phyloP scores from a whole-genome alignment of 257 asterid species.

The Capsicum rhomboideum region DNA sequence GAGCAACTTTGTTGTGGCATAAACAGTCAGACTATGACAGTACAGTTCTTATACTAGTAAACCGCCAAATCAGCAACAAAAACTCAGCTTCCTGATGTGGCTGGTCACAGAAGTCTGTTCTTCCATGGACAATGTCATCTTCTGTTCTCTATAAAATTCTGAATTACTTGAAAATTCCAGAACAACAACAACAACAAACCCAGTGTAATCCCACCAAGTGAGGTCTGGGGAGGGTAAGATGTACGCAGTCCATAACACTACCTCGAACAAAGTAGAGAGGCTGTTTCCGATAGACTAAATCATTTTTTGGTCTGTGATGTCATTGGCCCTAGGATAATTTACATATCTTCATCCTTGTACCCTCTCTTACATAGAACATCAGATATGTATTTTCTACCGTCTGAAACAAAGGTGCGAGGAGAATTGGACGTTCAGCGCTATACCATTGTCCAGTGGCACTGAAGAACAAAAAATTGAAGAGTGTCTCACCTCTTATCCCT shows the following conservation, averaged over 20 bases:
- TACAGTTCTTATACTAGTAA: background rate
- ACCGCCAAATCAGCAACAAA: background rate
- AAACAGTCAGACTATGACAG: background rate
- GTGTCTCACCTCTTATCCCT: background rate
- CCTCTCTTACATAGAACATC: background rate
- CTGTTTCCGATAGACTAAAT: no score
- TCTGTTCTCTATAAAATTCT: background rate
- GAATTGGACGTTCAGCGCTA: background rate
- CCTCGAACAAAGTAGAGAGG: no score
- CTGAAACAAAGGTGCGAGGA: background rate
- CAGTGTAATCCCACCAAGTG: no score
- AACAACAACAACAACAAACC: no score
- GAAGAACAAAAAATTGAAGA: background rate
- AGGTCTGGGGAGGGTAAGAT: no score
- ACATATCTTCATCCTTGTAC: background rate
- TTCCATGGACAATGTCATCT: background rate
- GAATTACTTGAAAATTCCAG: background rate
- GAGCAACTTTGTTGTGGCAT: background rate
- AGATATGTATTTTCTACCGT: background rate
- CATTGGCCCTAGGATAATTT: background rate
- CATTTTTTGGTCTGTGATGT: background rate
- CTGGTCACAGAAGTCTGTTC: background rate
- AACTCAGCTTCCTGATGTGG: background rate
- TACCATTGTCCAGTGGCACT: background rate
- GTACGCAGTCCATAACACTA: no score